Evolutionary conservation across 2,329 filamentous ascomycete species (phyloP).

Genomic region (Diaporthe humulicola): DNA sequence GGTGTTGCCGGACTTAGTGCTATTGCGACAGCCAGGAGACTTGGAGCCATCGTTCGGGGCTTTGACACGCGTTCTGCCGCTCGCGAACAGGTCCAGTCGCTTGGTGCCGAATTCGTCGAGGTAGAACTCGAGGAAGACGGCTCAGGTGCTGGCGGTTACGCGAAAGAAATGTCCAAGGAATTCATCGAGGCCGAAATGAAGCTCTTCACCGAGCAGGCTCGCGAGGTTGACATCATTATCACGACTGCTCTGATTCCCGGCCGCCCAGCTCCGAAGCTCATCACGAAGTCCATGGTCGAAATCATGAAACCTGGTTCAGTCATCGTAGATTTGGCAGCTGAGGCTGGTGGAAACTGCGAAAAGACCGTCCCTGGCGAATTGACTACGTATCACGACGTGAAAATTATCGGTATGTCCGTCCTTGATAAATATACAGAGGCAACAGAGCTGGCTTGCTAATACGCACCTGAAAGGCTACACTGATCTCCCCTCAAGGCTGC

Average conservation of each 20-base stretch:
- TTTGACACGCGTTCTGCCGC: constrained; percentile 93
- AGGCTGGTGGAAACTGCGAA: constrained; percentile 90
- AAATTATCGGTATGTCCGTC: constrained; percentile 77
- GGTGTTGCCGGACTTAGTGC: constrained; percentile 91
- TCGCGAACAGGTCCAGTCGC: constrained; percentile 89
- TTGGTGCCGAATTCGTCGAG: constrained; percentile 91
- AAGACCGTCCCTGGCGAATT: constrained; percentile 82
- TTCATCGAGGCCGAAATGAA: constrained; percentile 96
- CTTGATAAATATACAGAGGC: background rate
- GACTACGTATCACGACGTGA: constrained; percentile 80
- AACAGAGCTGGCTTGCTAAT: background rate
- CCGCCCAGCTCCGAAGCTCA: constrained; percentile 84
- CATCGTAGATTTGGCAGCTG: constrained; percentile 88
- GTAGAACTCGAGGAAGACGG: constrained; percentile 89
- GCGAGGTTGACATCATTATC: constrained; percentile 92
- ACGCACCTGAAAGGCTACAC: constrained; percentile 75
- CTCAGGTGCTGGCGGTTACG: constrained; percentile 86
- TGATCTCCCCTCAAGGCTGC: constrained; percentile 86
- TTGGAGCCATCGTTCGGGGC: constrained; percentile 90
- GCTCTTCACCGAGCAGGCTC: constrained; percentile 87
- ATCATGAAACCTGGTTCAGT: constrained; percentile 93
- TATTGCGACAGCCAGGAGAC: constrained; percentile 86
- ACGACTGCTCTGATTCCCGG: constrained; percentile 94
- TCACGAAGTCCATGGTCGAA: constrained; percentile 83
- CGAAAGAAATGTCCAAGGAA: constrained; percentile 94